phyloP scores from a whole-genome alignment of 345 rosid species.

The Hibiscus tridactylites region DNA sequence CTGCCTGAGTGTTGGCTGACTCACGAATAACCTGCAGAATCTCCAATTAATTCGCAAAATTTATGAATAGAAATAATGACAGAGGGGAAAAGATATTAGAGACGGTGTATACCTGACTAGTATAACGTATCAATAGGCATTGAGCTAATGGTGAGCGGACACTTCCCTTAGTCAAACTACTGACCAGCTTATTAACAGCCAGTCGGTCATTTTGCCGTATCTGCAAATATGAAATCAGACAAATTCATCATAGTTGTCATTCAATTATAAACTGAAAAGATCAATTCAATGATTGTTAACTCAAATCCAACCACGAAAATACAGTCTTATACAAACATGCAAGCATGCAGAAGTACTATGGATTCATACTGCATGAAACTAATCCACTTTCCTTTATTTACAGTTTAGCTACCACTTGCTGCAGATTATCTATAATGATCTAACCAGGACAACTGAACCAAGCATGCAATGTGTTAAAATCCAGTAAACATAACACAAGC shows the following conservation, averaged over 20 bases:
- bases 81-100: background rate
- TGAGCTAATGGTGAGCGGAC: conserved; percentile 96
- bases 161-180: conserved; percentile 80
- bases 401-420: background rate
- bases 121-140: conserved; percentile 85
- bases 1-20: conserved; percentile 60
- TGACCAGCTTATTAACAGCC: conserved; percentile 89
- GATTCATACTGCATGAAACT: background rate
- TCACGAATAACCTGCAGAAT: conserved; percentile 75
- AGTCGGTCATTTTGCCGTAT: conserved; percentile 87
- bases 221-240: conserved; percentile 33
- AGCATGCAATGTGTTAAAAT: background rate
- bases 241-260: background rate
- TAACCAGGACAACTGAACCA: background rate
- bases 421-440: background rate
- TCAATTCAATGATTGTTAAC: background rate
- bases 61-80: background rate
- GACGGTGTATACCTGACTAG: conserved; percentile 59
- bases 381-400: background rate
- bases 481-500: background rate
- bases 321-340: background rate
- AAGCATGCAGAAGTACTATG: background rate
- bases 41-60: conserved; percentile 8
- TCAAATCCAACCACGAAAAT: background rate
- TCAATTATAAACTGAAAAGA: background rate